Evolutionary conservation across 2,329 filamentous ascomycete species (phyloP), one percentile per base, ranked within the genome.

Genomic region (Hortaea sp.): DNA sequence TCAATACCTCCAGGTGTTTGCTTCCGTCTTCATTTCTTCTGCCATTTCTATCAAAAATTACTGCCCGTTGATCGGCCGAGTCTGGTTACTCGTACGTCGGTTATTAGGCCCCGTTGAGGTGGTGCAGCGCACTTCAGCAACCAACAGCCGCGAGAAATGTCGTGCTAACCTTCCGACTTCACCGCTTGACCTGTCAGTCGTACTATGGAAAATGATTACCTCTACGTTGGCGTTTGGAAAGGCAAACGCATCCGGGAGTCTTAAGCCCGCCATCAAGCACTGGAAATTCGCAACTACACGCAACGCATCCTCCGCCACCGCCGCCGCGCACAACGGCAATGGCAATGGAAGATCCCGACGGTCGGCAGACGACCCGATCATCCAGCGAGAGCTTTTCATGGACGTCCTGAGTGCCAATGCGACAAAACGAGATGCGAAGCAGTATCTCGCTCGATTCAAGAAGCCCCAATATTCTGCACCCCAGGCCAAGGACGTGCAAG

Each of bases 371-470:
- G 56, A 59, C 31, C 45, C 51, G 5, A 47, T 49, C n/a, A 50
- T 43, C 2, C 55, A 61, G 41, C 56, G 63, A 27, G 87, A 95
- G 61, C 84, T 95, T 58, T 82, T 94, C 57, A 75, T 94, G 30
- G 89, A 88, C 11, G 78, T 97, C 3, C 73, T 98, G 30, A 87
- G 86, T 59, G 88, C 89, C 12, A 88, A 88, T 7, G 85, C 89
- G 5, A 95, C 90, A 0, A 94, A 89, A 66, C 81, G 92, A 57
- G 92, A 98, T 69, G 88, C 89, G 41, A 89, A 85, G 66, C 82
- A 86, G 34, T 98, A 95, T 62, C 75, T 98, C 11, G 84, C 92
- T 56, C 89, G 88, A 50, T 94, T 95, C 63, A 82, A 79, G n/a
- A 38, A 52, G 12, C 48, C 54, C 1, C 61, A 56, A 47, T 56